Conservation (phyloP, 768 basidiomycete species). For the Xanthoconium purpureum region DNA sequence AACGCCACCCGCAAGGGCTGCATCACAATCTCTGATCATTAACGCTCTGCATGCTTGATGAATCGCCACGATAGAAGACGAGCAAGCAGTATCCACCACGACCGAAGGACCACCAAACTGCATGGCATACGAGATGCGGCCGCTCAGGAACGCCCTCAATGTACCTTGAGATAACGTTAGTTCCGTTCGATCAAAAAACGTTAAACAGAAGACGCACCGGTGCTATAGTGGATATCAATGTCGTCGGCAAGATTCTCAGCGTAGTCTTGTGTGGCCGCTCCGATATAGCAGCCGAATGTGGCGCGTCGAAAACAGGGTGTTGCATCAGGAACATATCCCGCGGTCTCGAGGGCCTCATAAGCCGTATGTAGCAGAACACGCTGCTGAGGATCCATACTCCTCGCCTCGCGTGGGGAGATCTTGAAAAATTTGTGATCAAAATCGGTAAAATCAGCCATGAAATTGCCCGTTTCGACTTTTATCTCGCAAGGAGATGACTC, state of each 20-base stretch:
- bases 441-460: constrained; percentile 50
- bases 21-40: constrained; percentile 58
- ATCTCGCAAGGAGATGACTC: constrained; percentile 39
- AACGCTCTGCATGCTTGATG: constrained; percentile 69
- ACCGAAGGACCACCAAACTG: constrained; percentile 67
- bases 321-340: constrained; percentile 64
- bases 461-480: constrained; percentile 60
- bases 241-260: constrained; percentile 58
- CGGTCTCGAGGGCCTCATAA: constrained; percentile 65
- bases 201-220: constrained; percentile 40
- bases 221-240: constrained; percentile 69
- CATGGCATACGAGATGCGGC: constrained; percentile 69
- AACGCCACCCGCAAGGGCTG: constrained; percentile 73
- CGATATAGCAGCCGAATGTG: constrained; percentile 62
- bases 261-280: constrained; percentile 71
- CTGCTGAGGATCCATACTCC: constrained; percentile 75
- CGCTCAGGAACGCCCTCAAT: constrained; percentile 62
- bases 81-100: constrained; percentile 74
- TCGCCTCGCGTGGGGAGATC: constrained; percentile 71
- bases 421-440: constrained; percentile 75
- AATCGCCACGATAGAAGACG: constrained; percentile 64
- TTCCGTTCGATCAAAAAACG: not conserved
- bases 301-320: constrained; percentile 51
- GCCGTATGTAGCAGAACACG: constrained; percentile 64
- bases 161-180: constrained; percentile 43